Evolutionary conservation across 352 stramenopile genomes (phyloP).

Genomic region (Phytopythium kandeliae): DNA sequence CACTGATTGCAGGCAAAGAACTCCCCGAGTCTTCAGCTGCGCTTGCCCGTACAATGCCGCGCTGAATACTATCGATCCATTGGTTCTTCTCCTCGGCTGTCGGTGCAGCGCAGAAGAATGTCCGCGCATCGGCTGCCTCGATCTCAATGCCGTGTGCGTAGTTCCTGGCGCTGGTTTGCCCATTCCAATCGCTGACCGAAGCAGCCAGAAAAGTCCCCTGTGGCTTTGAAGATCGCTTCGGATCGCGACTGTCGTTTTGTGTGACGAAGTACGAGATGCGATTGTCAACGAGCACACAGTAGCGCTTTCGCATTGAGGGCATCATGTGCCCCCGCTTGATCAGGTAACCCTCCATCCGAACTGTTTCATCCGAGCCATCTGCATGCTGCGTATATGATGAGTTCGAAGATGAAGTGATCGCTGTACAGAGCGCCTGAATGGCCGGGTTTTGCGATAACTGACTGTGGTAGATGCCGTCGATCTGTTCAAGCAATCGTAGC

Average conservation of each 20-base stretch:
- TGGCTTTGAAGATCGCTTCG: constrained; percentile 10
- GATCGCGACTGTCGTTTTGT: constrained; percentile 57
- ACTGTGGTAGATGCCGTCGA: constrained; percentile 66
- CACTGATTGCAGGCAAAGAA: constrained; percentile 2
- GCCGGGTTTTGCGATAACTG: constrained; percentile 24
- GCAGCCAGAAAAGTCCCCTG: constrained; percentile 37
- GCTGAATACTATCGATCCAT: constrained; percentile 59
- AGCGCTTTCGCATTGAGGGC: constrained; percentile 72
- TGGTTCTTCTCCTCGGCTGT: constrained; percentile 43
- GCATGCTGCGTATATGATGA: too few relatives aligned
- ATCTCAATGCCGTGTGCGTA: constrained; percentile 66
- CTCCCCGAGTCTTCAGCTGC: background rate
- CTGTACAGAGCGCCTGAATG: constrained; percentile 20
- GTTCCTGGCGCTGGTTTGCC: constrained; percentile 43
- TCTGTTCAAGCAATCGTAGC: constrained; percentile 37
- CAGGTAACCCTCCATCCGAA: constrained; percentile 74
- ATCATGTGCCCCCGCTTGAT: constrained; percentile 68
- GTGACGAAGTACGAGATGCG: constrained; percentile 62
- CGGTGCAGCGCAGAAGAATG: constrained; percentile 66
- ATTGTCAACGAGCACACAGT: constrained; percentile 53
- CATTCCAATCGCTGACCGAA: constrained; percentile 63
- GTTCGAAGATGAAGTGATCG: constrained; percentile 14
- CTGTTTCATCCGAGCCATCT: background rate
- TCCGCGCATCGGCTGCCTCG: constrained; percentile 54
- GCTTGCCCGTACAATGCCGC: constrained; percentile 34